Evolutionary conservation across 1,139 yeast species (phyloP).

Genomic region (Pichia kudriavzevii): DNA sequence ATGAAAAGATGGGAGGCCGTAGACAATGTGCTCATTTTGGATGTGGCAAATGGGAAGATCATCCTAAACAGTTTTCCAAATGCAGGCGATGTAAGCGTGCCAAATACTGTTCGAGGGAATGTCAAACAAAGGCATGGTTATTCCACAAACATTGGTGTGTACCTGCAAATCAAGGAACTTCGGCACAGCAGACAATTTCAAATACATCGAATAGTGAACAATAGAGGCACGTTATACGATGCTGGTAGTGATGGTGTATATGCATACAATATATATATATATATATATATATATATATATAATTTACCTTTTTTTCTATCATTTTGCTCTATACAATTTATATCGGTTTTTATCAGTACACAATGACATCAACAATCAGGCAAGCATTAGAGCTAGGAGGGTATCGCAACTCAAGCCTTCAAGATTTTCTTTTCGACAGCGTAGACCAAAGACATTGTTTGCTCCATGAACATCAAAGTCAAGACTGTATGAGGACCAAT

Average conservation of each 20-base stretch:
- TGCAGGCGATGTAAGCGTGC: conserved; percentile 92
- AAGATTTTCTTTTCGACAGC: conserved; percentile 32
- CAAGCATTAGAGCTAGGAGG: not conserved
- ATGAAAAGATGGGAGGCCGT: conserved; percentile 80
- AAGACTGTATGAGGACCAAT: conserved; percentile 93
- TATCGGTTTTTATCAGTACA: not conserved
- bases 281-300: not conserved
- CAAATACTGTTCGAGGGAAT: conserved; percentile 86
- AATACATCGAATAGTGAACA: too few relatives aligned
- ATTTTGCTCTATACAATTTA: not conserved
- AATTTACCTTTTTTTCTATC: not conserved
- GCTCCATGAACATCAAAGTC: conserved; percentile 92
- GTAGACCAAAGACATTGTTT: conserved; percentile 62
- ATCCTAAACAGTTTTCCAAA: conserved; percentile 87
- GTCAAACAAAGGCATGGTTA: conserved; percentile 89
- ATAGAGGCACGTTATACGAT: too few relatives aligned
- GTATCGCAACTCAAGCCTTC: conserved; percentile 1
- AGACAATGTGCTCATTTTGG: conserved; percentile 91
- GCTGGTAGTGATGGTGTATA: too few relatives aligned
- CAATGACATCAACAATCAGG: too few relatives aligned
- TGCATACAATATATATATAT: too few relatives aligned
- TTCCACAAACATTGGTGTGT: conserved; percentile 92
- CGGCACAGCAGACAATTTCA: too few relatives aligned
- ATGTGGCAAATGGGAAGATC: conserved; percentile 94
- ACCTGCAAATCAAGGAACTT: too few relatives aligned